Base-by-base conservation (phyloP, 106 monocot species). In the Posidonia australis region DNA sequence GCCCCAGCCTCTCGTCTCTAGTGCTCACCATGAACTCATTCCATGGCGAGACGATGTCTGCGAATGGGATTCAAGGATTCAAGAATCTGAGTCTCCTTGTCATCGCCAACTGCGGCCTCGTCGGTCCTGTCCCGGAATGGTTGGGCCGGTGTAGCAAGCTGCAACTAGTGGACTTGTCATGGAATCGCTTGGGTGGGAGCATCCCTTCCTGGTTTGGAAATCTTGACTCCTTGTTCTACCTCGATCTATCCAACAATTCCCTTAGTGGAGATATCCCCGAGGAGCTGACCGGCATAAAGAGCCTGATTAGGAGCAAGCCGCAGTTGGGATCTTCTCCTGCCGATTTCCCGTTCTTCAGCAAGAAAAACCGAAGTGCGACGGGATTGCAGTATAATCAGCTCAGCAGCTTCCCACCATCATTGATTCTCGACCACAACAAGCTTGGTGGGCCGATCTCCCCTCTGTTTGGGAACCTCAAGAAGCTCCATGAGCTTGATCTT, bases 321-420 rank as follows among this genome's bases (percentile, higher is more conserved):
- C 5, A 13, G 41, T 13, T 14, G 7, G 2, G 13, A 17, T 49
- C 65, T 30, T 51, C 13, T 1, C 0, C 10, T 18, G 4, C 13
- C 0, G 52, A 66, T 1, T 4, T 53, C 29, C 52, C 66, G 1
- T 21, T 66, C 17, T 36, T 44, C 63, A 71, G 72, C 36, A 79
- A 45, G 13, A 68, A 65, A 42, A 80, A 71, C 13, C 31, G 22
- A 13, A 54, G 66, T 4, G 71, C 28, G 13, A 72, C 49, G 65
- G 78, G 75, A 0, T 54, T 80, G 48, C 78, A 83, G 46, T 90
- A 90, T 28, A 90, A 86, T 60, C 77, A 81, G 59, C 58, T 83
- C 23, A 72, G 60, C 80, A 83, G 81, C 78, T 84, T 92, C 30
- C 84, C 81, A 24, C 77, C 92, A 19, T 87, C 84, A 13, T 66